phyloP scores from a whole-genome alignment of 1,284 basidiomycete genomes.

The Puccinia novopanici region DNA sequence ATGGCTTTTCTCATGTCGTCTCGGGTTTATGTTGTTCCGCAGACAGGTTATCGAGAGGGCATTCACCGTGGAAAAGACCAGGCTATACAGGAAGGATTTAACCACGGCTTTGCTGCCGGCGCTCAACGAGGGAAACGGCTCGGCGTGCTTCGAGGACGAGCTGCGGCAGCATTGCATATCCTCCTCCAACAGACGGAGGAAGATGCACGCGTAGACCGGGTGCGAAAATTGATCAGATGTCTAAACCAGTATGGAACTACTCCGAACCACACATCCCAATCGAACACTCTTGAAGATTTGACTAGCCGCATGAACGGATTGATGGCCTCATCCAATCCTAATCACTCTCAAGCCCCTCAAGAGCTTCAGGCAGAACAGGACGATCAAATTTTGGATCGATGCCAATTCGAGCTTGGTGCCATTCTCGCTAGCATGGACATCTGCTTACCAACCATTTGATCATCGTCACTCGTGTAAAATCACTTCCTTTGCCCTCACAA shows the following conservation, averaged over 20 bases:
- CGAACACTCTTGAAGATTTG: constrained; percentile 23
- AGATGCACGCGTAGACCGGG: constrained; percentile 24
- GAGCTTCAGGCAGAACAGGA: background rate
- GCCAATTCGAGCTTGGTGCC: constrained; percentile 22
- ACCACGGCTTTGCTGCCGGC: constrained; percentile 26
- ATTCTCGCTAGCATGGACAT: constrained; percentile 31
- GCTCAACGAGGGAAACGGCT: constrained; percentile 27
- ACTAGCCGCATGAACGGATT: constrained; percentile 1
- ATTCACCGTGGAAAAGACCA: constrained; percentile 21
- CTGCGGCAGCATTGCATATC: constrained; percentile 20
- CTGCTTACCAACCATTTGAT: constrained; percentile 11
- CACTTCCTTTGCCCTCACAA: too few species aligned
- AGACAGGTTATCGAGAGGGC: constrained; percentile 46
- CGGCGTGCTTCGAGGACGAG: constrained; percentile 37
- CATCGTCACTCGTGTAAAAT: background rate
- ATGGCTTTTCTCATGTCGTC: too few species aligned
- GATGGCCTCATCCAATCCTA: constrained; percentile 8
- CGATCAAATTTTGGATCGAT: constrained; percentile 2
- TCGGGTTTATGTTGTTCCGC: too few species aligned
- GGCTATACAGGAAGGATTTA: constrained; percentile 33
- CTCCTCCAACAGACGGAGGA: constrained; percentile 9
- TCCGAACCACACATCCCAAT: background rate
- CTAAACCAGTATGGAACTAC: constrained; percentile 28
- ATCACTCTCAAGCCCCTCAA: background rate
- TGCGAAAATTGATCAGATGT: constrained; percentile 24